phyloP scores from a whole-genome alignment of 768 basidiomycete genomes.

The Kwoniella botswanensis region DNA sequence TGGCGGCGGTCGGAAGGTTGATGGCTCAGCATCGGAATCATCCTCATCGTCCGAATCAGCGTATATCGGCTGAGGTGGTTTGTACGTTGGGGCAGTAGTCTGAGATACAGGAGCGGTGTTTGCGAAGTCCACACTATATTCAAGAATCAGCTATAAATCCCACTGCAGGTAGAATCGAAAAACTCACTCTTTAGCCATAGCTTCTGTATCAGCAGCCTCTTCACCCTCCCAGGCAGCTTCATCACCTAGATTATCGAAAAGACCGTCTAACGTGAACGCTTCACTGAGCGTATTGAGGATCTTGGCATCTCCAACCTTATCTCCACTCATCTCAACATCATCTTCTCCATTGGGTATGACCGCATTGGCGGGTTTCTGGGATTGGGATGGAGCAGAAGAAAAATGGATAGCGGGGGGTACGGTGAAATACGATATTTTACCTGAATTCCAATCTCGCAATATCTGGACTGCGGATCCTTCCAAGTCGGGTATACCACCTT shows the following conservation, averaged over 20 bases:
- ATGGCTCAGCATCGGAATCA: constrained; percentile 20
- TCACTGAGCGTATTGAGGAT: constrained; percentile 73
- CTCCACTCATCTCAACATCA: constrained; percentile 72
- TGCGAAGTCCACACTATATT: not conserved
- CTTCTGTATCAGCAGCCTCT: constrained; percentile 52
- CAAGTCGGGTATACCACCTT: constrained; percentile 91
- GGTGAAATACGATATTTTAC: constrained; percentile 90
- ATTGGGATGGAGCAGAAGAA: constrained; percentile 67
- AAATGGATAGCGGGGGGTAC: constrained; percentile 78
- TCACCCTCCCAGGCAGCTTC: constrained; percentile 70
- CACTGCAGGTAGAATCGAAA: not conserved
- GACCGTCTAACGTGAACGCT: constrained; percentile 78
- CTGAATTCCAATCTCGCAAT: constrained; percentile 91
- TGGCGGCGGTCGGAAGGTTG: constrained; percentile 14
- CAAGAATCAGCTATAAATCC: not conserved
- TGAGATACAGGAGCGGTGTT: not conserved
- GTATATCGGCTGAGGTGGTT: not conserved
- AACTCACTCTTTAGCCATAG: constrained; percentile 40
- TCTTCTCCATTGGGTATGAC: constrained; percentile 41
- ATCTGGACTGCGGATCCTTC: constrained; percentile 80
- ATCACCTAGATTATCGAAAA: constrained; percentile 80
- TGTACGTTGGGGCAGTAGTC: not conserved
- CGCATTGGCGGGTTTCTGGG: constrained; percentile 48
- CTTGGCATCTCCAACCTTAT: constrained; percentile 78
- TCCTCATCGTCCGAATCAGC: constrained; percentile 16